Percentiles rank a stretch among this genome's conserved stretches.
Conservation (phyloP, 1,284 basidiomycete species). For the Ganoderma resinaceum region DNA sequence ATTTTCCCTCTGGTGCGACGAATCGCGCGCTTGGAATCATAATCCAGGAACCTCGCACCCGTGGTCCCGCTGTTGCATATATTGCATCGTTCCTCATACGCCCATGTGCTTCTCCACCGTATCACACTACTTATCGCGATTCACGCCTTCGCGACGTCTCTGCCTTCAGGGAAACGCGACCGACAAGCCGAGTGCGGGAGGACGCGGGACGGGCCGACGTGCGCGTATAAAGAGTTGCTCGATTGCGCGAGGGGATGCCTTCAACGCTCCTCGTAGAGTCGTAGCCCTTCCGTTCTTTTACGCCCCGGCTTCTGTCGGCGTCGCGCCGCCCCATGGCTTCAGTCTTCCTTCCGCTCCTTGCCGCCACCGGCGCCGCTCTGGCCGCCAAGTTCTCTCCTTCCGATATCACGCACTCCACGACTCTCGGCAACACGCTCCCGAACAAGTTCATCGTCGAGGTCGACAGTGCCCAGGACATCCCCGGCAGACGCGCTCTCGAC, state of each 20-base stretch:
- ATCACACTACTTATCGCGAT: slow-evolving; percentile 10
- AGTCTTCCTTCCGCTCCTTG: slow-evolving; percentile 23
- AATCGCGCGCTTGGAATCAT: slow-evolving; percentile 7
- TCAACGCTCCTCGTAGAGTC: not conserved
- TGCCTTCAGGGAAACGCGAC: not conserved
- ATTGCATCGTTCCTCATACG: slow-evolving; percentile 24
- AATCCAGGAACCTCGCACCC: slow-evolving; percentile 9
- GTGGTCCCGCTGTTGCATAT: not conserved
- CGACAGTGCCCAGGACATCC: slow-evolving; percentile 45
- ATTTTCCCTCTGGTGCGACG: not conserved
- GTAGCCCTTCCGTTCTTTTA: not conserved
- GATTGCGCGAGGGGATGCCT: not conserved
- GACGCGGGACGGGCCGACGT: not conserved
- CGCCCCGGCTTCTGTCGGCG: slow-evolving; percentile 11
- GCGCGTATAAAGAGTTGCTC: not conserved
- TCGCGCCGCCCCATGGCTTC: slow-evolving; percentile 19
- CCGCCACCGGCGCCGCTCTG: slow-evolving; percentile 12
- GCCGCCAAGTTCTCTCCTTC: slow-evolving; percentile 26
- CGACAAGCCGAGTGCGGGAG: not conserved
- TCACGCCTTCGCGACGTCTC: not conserved
- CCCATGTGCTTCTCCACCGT: slow-evolving; percentile 21
- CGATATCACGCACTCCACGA: slow-evolving; percentile 12
- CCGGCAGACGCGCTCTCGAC: slow-evolving; percentile 44
- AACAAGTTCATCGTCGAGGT: slow-evolving; percentile 64
- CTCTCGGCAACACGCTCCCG: slow-evolving; percentile 40